Evolutionary conservation across 345 rosid genomes (phyloP).

Genomic region (Hibiscus tridactylites): DNA sequence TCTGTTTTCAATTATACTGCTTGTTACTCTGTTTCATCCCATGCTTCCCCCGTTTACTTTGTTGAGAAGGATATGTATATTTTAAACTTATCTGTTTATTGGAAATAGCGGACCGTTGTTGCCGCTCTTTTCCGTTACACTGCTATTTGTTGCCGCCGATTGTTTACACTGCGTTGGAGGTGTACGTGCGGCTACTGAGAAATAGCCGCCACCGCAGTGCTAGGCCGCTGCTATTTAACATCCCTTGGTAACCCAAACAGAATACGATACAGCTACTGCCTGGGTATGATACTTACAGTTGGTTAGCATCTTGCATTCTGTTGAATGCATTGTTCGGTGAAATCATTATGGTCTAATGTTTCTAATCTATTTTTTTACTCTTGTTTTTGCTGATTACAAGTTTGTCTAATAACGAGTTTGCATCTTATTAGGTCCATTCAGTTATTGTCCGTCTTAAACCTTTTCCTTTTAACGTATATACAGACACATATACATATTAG

Average conservation of each 20-base stretch:
- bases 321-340: not conserved
- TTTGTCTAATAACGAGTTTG: not conserved
- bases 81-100: not conserved
- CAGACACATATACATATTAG: slow-evolving; percentile 12
- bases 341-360: not conserved
- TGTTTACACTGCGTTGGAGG: too few species aligned
- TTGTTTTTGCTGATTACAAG: not conserved
- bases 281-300: not conserved
- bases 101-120: not conserved
- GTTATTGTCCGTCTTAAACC: not conserved
- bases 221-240: not conserved
- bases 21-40: not conserved
- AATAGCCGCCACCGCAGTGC: not conserved
- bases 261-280: not conserved
- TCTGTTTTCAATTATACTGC: not conserved
- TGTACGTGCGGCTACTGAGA: not conserved
- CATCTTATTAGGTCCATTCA: not conserved
- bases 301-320: not conserved
- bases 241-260: not conserved
- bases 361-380: not conserved
- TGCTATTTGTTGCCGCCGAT: too few species aligned
- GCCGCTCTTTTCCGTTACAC: not conserved
- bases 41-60: not conserved
- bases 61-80: not conserved
- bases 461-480: not conserved